A percentile compares a stretch with the other conserved stretches of the same genome.
Evolutionary conservation across 1,284 basidiomycete species (phyloP).

Genomic region (Ustilago loliicola): DNA sequence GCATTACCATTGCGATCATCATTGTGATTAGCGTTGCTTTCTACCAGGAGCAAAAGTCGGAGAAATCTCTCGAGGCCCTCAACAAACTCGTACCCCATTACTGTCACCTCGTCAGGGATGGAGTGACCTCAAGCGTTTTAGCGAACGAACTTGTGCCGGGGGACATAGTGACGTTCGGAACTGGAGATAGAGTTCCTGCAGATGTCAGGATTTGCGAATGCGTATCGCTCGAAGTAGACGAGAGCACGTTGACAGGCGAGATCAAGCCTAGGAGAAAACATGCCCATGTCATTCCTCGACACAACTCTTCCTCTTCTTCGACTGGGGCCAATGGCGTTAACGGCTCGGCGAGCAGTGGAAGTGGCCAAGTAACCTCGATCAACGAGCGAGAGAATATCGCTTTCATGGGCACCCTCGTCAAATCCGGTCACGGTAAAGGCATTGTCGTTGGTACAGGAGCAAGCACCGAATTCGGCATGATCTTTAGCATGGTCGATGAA

Average conservation of each 20-base stretch:
- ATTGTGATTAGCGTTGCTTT: slow-evolving; percentile 97
- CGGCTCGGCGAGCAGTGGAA: not conserved
- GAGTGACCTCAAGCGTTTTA: slow-evolving; percentile 75
- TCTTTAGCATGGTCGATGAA: slow-evolving; percentile 98
- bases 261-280: slow-evolving; percentile 84
- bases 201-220: slow-evolving; percentile 86
- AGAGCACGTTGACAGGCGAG: slow-evolving; percentile 94
- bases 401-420: slow-evolving; percentile 97
- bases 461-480: slow-evolving; percentile 93
- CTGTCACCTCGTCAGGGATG: slow-evolving; percentile 87
- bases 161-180: slow-evolving; percentile 88
- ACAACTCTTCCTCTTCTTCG: not conserved
- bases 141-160: slow-evolving; percentile 96
- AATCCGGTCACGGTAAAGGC: slow-evolving; percentile 87
- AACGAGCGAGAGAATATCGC: slow-evolving; percentile 90
- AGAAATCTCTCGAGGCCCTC: slow-evolving; percentile 92
- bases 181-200: slow-evolving; percentile 91
- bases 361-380: slow-evolving; percentile 72
- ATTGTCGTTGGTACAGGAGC: slow-evolving; percentile 91
- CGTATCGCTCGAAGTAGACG: slow-evolving; percentile 91
- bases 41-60: slow-evolving; percentile 92
- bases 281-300: slow-evolving; percentile 72
- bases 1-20: slow-evolving; percentile 90
- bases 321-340: not conserved
- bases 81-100: slow-evolving; percentile 97